Base-by-base conservation (phyloP, 805 yeast genomes). In the Metschnikowia lochheadii region DNA sequence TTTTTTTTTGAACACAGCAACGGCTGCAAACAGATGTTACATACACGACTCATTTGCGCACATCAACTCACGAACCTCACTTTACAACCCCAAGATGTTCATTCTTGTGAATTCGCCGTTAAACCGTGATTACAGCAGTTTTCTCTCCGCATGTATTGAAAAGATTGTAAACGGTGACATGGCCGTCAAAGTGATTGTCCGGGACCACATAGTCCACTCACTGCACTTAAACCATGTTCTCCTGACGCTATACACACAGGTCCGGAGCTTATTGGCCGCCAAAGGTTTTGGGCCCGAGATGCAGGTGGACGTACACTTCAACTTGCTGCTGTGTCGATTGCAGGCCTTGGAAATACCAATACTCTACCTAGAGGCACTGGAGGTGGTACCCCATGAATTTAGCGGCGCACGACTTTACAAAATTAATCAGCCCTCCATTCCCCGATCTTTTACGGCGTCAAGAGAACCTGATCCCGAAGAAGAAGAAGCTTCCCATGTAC, bases 221-320 rank as follows among this genome's bases (percentile, higher is more conserved):
- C 50, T 48, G 21, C 56, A 54, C 2, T 58, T 76, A 40, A 69
- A 69, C 51, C 40, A 23, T 2, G 51, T 63, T 3, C 63, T 76
- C 47, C 61, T 64, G 49, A 48, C 52, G 6, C 54, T 69, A 18
- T 76, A 75, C 50, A 53, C 62, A 14, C 53, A 61, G 15, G 42
- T 63, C 3, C 39, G 46, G 18, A 17, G 56, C 11, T 7, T 35
- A 5, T 44, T 44, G 23, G 15, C n/a, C 13, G 17, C 15, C 17
- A 34, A n/a, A 11, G 40, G 34, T 3, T 44, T 35, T 17, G 33
- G 23, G 21, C 13, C 40, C 26, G 15, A 35, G 13, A 35, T 11
- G 2, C 21, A 10, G 17, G 40, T 44, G 17, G 40, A 44, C 21
- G 46, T 44, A 2, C 20, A 31, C 34, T 34, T 18, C 10, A 44